phyloP scores from a whole-genome alignment of 805 yeast species.

The Lipomyces japonicus region DNA sequence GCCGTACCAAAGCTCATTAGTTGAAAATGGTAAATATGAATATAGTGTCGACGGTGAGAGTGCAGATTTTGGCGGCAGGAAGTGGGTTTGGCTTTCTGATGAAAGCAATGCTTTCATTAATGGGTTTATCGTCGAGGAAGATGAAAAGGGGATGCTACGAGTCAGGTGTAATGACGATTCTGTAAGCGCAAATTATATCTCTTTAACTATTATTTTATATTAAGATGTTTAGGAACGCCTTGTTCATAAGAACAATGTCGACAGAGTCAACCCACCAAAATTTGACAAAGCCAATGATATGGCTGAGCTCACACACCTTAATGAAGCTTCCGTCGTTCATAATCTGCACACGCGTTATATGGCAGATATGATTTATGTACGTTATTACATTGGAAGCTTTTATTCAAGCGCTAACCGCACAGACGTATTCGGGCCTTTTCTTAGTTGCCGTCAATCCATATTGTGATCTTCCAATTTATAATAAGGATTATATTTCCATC shows the following conservation, averaged over 20 bases:
- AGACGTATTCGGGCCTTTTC: slow-evolving; percentile 93
- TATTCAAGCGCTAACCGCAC: no score
- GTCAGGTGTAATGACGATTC: slow-evolving; percentile 43
- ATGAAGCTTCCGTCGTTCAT: slow-evolving; percentile 92
- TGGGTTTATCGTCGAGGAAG: slow-evolving; percentile 54
- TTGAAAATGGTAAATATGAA: background rate
- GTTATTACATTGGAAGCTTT: slow-evolving; percentile 1
- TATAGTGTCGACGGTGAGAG: slow-evolving; percentile 14
- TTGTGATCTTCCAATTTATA: slow-evolving; percentile 67
- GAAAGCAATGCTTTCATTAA: slow-evolving; percentile 53
- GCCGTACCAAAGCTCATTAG: background rate
- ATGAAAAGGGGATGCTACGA: slow-evolving; percentile 39
- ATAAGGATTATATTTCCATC: slow-evolving; percentile 50
- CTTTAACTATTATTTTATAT: slow-evolving; percentile 20
- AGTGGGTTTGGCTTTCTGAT: slow-evolving; percentile 79
- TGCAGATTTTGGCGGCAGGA: slow-evolving; percentile 42
- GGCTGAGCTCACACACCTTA: slow-evolving; percentile 91
- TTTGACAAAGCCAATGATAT: slow-evolving; percentile 90
- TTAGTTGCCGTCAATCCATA: slow-evolving; percentile 95
- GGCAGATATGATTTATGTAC: slow-evolving; percentile 58
- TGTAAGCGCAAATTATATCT: slow-evolving; percentile 27
- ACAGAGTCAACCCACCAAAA: slow-evolving; percentile 79
- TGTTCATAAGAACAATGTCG: slow-evolving; percentile 47
- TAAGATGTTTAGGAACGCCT: slow-evolving; percentile 35
- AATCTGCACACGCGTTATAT: slow-evolving; percentile 73